A percentile compares a stretch with the other conserved stretches of the same genome.
Conservation (phyloP, 2,329 filamentous ascomycete species). For the Cryphonectria parasitica region DNA sequence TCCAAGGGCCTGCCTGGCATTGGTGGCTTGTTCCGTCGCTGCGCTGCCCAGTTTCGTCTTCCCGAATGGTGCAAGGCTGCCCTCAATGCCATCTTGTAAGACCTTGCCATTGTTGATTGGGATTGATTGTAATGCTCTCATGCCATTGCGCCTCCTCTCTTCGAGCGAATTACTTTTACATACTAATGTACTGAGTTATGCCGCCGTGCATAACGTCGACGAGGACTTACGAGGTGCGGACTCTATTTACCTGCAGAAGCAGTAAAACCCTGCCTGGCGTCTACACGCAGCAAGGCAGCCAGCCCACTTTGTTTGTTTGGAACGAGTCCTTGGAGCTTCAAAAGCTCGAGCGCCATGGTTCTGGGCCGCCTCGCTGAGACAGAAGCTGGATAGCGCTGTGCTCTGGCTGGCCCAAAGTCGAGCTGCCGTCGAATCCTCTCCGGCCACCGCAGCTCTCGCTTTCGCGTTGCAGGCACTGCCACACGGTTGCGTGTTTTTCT, state of each 20-base stretch:
- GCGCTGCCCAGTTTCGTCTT: conserved; percentile 13
- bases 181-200: background rate
- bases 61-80: background rate
- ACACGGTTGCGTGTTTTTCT: background rate
- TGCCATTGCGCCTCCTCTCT: background rate
- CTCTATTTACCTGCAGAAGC: background rate
- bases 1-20: background rate
- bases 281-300: background rate
- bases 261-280: background rate
- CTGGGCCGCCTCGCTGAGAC: background rate
- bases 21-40: conserved; percentile 5
- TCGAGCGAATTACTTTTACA: background rate
- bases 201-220: background rate
- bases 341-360: background rate
- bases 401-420: background rate
- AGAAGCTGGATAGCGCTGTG: background rate
- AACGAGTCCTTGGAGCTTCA: background rate
- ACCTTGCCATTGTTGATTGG: background rate
- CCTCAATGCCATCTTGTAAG: background rate
- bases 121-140: background rate
- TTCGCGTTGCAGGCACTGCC: background rate
- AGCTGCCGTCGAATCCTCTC: background rate
- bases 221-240: background rate
- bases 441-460: background rate
- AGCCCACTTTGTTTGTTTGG: background rate